Conservation (phyloP, 2,329 filamentous ascomycete species). For the Zasmidium angulare region DNA sequence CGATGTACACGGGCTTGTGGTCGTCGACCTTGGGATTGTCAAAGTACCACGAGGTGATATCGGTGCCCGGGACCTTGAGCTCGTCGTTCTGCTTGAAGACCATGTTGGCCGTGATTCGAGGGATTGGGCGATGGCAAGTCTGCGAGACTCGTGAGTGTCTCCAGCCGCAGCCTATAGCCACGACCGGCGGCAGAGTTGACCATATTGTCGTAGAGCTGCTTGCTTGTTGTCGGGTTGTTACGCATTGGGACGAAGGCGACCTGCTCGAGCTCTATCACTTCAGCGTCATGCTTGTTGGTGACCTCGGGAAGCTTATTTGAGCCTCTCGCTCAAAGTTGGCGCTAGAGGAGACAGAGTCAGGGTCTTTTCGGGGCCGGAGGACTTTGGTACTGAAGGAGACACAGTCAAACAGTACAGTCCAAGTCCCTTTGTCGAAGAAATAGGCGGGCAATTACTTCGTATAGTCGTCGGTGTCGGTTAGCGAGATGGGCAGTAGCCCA, state of each 20-base stretch:
- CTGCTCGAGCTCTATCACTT: background rate
- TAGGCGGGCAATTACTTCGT: too few species aligned
- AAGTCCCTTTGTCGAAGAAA: too few species aligned
- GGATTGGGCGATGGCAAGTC: background rate
- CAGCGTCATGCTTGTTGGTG: background rate
- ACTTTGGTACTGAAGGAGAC: too few species aligned
- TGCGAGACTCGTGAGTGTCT: background rate
- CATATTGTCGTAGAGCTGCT: background rate
- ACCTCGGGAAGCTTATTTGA: background rate
- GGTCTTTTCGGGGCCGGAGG: too few species aligned
- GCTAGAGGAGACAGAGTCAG: too few species aligned
- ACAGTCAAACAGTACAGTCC: too few species aligned
- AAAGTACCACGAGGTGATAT: constrained; percentile 56
- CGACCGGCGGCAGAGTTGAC: background rate
- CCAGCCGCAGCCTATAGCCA: background rate
- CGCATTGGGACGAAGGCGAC: background rate
- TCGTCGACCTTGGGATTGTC: constrained; percentile 47
- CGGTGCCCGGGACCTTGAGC: constrained; percentile 45
- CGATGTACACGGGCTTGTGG: constrained; percentile 52
- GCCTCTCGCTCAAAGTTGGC: background rate
- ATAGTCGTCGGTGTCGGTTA: too few species aligned
- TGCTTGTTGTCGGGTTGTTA: background rate
- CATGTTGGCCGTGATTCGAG: constrained; percentile 9
- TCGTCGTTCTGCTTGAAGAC: constrained; percentile 18
- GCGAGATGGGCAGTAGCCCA: too few species aligned